phyloP scores from a whole-genome alignment of 768 basidiomycete genomes.

The Pleurotus tuber-regium region DNA sequence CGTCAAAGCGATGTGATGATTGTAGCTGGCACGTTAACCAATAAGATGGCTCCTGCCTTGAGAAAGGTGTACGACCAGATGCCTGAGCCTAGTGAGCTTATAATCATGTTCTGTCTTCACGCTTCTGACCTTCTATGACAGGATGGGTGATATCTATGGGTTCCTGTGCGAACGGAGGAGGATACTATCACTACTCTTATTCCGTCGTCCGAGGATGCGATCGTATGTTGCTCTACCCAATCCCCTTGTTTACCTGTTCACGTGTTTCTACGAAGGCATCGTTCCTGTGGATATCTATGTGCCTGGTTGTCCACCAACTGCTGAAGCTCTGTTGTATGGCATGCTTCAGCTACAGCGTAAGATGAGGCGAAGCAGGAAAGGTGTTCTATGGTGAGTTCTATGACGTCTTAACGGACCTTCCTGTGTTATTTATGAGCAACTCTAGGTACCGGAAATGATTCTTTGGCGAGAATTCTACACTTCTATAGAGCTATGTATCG shows the following conservation, averaged over 20 bases:
- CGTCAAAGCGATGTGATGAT: constrained; percentile 99
- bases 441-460: constrained; percentile 57
- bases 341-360: constrained; percentile 97
- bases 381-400: constrained; percentile 73
- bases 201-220: constrained; percentile 98
- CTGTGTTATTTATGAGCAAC: constrained; percentile 3
- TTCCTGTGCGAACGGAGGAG: constrained; percentile 97
- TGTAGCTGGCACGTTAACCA: constrained; percentile 96
- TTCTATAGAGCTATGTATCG: constrained; percentile 5
- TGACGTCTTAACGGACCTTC: background rate
- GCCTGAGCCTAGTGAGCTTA: constrained; percentile 85
- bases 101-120: background rate
- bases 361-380: constrained; percentile 87
- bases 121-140: constrained; percentile 19
- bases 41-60: constrained; percentile 99
- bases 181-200: constrained; percentile 98
- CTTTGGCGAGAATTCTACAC: background rate
- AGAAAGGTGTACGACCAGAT: constrained; percentile 98
- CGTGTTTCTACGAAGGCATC: constrained; percentile 54
- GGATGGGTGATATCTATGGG: constrained; percentile 99
- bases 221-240: constrained; percentile 49
- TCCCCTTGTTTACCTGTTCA: background rate
- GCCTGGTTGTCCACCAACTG: constrained; percentile 91
- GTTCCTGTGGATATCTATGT: constrained; percentile 99
- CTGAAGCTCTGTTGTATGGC: constrained; percentile 95